phyloP scores from a whole-genome alignment of 805 yeast species.

The Kazachstania bromeliacearum region DNA sequence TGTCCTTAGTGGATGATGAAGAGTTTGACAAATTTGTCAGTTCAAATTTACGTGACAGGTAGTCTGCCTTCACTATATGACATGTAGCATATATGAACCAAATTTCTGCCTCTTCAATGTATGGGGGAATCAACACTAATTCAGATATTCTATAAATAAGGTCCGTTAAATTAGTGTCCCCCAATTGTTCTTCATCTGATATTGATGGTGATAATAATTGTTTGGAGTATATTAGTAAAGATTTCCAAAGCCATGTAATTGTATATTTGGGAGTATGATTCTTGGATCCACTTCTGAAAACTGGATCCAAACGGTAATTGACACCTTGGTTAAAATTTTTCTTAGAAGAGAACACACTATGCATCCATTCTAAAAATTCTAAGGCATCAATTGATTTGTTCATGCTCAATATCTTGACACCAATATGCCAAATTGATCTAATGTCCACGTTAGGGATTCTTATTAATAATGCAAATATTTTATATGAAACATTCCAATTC shows the following conservation, averaged over 20 bases:
- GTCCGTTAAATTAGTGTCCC: slow-evolving; percentile 5
- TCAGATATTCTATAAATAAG: slow-evolving; percentile 23
- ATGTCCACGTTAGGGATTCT: slow-evolving; percentile 44
- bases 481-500: slow-evolving; percentile 50
- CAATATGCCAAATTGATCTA: slow-evolving; percentile 54
- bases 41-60: slow-evolving; percentile 12
- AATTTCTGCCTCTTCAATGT: slow-evolving; percentile 26
- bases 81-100: slow-evolving; percentile 25
- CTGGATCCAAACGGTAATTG: slow-evolving; percentile 21
- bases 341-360: slow-evolving; percentile 19
- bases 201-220: too few species aligned
- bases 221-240: slow-evolving; percentile 9
- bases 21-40: not conserved
- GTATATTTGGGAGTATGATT: slow-evolving; percentile 23
- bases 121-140: slow-evolving; percentile 26
- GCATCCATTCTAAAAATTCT: slow-evolving; percentile 25
- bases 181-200: slow-evolving; percentile 1
- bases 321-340: slow-evolving; percentile 16
- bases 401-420: slow-evolving; percentile 41
- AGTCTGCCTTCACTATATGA: slow-evolving; percentile 22
- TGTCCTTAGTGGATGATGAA: not conserved
- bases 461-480: slow-evolving; percentile 40
- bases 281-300: slow-evolving; percentile 24
- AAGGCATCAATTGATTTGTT: slow-evolving; percentile 8
- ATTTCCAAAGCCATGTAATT: slow-evolving; percentile 24